These are phyloP conservation scores for Suillus fuscotomentosus DNA, from an alignment of 768 basidiomycete species.

Conservation along the genomic window DNA sequence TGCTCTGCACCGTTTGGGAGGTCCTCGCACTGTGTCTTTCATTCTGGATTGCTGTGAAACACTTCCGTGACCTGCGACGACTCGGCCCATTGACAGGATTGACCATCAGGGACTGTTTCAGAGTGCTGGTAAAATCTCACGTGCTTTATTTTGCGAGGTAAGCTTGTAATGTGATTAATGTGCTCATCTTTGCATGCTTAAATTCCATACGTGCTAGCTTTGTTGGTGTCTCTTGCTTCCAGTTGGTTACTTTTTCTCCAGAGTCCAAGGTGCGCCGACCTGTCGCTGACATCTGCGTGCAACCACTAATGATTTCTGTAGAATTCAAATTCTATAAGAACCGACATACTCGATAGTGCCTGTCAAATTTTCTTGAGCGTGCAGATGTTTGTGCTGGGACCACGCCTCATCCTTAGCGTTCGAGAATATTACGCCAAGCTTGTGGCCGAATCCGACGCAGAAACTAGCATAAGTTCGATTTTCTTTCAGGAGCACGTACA, in stretches of 20 bases:
- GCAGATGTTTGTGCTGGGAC: too few species aligned
- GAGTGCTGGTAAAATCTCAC: background rate
- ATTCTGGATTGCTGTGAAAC: background rate
- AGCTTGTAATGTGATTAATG: background rate
- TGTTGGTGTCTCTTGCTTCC: background rate
- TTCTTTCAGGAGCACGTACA: too few species aligned
- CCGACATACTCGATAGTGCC: too few species aligned
- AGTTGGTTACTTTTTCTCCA: too few species aligned
- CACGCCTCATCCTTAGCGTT: background rate
- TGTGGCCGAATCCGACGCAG: too few species aligned
- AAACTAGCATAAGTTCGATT: too few species aligned
- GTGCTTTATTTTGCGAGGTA: background rate
- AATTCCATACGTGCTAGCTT: background rate
- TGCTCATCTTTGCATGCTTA: background rate
- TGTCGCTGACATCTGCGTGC: too few species aligned
- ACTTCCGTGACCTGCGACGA: background rate
- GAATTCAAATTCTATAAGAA: too few species aligned
- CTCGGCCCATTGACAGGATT: background rate
- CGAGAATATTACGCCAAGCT: too few species aligned
- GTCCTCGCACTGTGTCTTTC: background rate
- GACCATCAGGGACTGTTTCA: background rate
- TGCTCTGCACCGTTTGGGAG: background rate
- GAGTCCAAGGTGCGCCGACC: too few species aligned
- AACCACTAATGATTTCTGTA: too few species aligned
- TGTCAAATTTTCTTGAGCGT: too few species aligned